Base-by-base conservation (phyloP, 2,329 filamentous ascomycete genomes). In the Raffaelea ambrosiae region DNA sequence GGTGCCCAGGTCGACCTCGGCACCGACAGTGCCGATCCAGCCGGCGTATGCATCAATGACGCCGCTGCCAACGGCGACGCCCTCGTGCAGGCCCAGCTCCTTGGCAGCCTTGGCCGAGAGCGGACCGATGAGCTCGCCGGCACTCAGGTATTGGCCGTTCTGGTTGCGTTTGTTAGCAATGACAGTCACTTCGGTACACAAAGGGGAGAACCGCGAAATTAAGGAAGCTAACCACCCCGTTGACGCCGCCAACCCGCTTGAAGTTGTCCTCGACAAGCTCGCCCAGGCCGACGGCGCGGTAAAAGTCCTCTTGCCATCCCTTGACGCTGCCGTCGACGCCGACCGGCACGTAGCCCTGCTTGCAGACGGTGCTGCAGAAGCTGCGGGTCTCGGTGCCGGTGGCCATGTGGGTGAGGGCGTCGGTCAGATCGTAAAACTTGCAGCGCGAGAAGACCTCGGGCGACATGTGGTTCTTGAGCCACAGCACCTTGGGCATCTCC, bases 381-480 rank as follows among this genome's bases (percentile, higher is more conserved):
- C 89, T 95, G 57, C 93, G 76, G 26, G 84, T 90, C 68, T 97
- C 90, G 56, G 83, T 88, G 19, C 90, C 91, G 9, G 93, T 97
- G 31, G 93, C 93, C 58, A 98, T 73, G 63, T 97, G 90, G 2
- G 93, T 97, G 50, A 98, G 75, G 13, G 89, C 93, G 67, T 98
- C 93, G 1, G 83, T 83, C 59, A 98, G 69, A 61, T 98, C 93
- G 66, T 95, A 98, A 63, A 98, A 98, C 67, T 95, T 96, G 81
- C 90, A 96, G 53, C 84, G 82, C 48, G 84, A 83, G 59, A 97
- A 98, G 16, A 93, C 73, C 59, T 95, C 87, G 48, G 85, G 76
- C 3, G 93, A 86, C 93, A 98, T 97, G 69, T 97, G 80, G 67
- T 95, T 95, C 77, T 97, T 97, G 62, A 98, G 76, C 93, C 93